A percentile compares a stretch with the other conserved stretches of the same genome.
Conservation (phyloP, 2,329 filamentous ascomycete genomes). For the Sphaerostilbella broomeana region DNA sequence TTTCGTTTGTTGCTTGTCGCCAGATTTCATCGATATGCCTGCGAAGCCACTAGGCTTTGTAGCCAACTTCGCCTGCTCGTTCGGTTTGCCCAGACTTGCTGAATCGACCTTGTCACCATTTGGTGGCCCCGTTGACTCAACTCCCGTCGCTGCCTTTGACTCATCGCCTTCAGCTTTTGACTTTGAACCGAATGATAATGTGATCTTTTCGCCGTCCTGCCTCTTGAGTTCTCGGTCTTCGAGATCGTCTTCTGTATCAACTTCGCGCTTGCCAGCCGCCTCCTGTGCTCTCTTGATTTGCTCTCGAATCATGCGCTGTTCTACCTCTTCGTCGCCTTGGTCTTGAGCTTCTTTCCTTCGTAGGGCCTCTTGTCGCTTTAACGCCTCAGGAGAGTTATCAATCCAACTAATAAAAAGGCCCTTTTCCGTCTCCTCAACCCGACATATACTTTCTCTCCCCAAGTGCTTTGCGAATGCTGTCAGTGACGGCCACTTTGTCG, state of each 20-base stretch:
- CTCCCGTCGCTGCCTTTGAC: too few species aligned
- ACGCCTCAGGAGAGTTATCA: constrained; percentile 80
- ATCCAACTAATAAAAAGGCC: constrained; percentile 85
- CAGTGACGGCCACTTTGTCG: constrained; percentile 80
- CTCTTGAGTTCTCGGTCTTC: constrained; percentile 47
- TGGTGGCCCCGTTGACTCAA: neutral
- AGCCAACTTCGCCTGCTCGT: constrained; percentile 16
- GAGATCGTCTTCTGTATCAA: constrained; percentile 35
- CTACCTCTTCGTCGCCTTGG: constrained; percentile 82
- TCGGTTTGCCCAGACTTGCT: constrained; percentile 8
- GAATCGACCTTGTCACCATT: constrained; percentile 11
- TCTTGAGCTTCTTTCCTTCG: constrained; percentile 79
- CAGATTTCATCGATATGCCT: constrained; percentile 58
- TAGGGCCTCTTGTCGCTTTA: constrained; percentile 73
- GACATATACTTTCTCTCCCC: constrained; percentile 77
- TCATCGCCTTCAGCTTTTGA: constrained; percentile 18
- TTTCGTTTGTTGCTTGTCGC: constrained; percentile 59
- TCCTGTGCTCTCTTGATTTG: constrained; percentile 73
- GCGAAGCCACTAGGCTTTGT: constrained; percentile 28
- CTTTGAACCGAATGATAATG: constrained; percentile 56
- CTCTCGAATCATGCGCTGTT: constrained; percentile 73
- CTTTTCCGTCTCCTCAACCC: constrained; percentile 84
- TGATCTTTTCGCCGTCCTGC: constrained; percentile 69
- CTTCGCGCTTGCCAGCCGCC: constrained; percentile 35
- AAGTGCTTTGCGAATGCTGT: constrained; percentile 87